A percentile compares a stretch with the other conserved stretches of the same genome.
Evolutionary conservation across 1,284 basidiomycete species (phyloP).

Genomic region (Microbotryum silenes-acaulis): DNA sequence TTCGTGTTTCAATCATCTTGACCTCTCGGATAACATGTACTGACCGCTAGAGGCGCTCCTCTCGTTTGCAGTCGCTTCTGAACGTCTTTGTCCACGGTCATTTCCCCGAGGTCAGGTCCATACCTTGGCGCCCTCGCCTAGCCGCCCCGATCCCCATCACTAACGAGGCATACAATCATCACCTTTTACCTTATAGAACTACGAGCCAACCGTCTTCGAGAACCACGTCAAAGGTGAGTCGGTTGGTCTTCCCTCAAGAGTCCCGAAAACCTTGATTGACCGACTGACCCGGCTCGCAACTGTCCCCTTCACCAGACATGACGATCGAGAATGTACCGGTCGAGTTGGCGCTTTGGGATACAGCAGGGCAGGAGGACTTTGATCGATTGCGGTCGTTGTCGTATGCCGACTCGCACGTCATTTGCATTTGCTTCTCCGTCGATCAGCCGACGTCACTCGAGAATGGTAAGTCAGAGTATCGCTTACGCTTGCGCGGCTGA

Average conservation of each 20-base stretch:
- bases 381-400: slow-evolving; percentile 81
- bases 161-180: not conserved
- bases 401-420: slow-evolving; percentile 84
- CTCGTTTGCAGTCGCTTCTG: slow-evolving; percentile 44
- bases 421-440: slow-evolving; percentile 91
- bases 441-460: slow-evolving; percentile 85
- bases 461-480: slow-evolving; percentile 54
- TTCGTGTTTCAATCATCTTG: slow-evolving; percentile 5
- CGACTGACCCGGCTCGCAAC: not conserved
- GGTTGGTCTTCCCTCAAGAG: not conserved
- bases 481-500: not conserved
- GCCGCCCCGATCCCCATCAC: slow-evolving; percentile 47
- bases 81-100: slow-evolving; percentile 42
- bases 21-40: slow-evolving; percentile 54
- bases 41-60: not conserved
- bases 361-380: slow-evolving; percentile 97
- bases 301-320: slow-evolving; percentile 48
- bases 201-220: slow-evolving; percentile 41
- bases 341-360: slow-evolving; percentile 92
- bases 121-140: slow-evolving; percentile 47
- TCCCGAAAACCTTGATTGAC: not conserved
- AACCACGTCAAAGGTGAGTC: slow-evolving; percentile 31
- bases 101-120: slow-evolving; percentile 15
- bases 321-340: slow-evolving; percentile 72
- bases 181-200: slow-evolving; percentile 18